Evolutionary conservation across 2,329 filamentous ascomycete species (phyloP), one percentile per base, ranked within the genome.

Genomic region (Colletotrichum cereale): DNA sequence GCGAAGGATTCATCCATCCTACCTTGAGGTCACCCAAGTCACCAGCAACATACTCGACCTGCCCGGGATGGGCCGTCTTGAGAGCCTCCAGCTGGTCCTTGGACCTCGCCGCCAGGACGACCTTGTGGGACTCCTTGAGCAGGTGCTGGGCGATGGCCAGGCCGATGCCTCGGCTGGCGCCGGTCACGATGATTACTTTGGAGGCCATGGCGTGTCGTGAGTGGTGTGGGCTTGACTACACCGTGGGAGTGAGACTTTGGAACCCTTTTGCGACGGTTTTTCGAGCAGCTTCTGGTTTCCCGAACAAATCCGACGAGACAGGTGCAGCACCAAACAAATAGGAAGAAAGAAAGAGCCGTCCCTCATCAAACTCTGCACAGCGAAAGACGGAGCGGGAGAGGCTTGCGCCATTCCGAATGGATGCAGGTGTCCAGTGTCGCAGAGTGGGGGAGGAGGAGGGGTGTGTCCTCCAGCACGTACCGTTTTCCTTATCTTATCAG

Each of bases 161-260:
- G 58, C 90, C 90, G 63, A 92, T 87, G 34, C 90, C 90, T 68
- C 88, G 88, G 79, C 89, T 91, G 24, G 89, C 89, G 38, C 90
- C 90, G 3, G 89, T 91, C 42, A 95, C 84, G 71, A 95, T 90
- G 77, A 95, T 89, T 29, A 89, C 90, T 79, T 93, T 93, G 10
- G 87, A 80, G n/a, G 83, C 63, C 82, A 88, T 86, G 66, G 73
- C 80, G 62, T n/a, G 18, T 31, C 11, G 40, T 26, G 38, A 3
- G 38, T n/a, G 40, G 24, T 29, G 26, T 2, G 14, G 40, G 24
- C 36, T 52, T 52, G 24, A 8, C 36, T 26, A 56, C 5, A 48
- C 40, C 12, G 11, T 1, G 16, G 10, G 7, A 10, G 42, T 11
- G 24, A 2, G 16, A 4, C 16, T 47, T 42, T 8, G 18, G 31